phyloP scores from a whole-genome alignment of 495 filamentous ascomycete species.

The Penicillium manginii region DNA sequence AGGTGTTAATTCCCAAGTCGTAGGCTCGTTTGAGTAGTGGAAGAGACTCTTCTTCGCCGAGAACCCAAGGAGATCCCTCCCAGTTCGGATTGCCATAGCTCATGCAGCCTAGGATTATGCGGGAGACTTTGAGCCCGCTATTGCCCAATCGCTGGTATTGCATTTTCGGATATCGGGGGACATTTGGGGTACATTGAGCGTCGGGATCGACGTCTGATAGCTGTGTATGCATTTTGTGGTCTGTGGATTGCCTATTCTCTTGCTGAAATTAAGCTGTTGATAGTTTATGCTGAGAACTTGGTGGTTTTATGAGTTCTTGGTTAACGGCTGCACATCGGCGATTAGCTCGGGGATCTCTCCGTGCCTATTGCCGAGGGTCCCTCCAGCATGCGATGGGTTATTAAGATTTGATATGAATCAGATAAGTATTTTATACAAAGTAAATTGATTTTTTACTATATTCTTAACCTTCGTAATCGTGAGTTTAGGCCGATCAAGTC shows the following conservation, averaged over 20 bases:
- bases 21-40: conserved; percentile 69
- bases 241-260: not conserved
- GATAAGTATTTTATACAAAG: no score
- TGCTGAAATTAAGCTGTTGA: not conserved
- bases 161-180: conserved; percentile 11
- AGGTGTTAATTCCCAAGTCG: conserved; percentile 63
- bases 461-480: no score
- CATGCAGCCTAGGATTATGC: conserved; percentile 71
- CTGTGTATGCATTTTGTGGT: not conserved
- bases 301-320: conserved; percentile 4
- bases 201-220: not conserved
- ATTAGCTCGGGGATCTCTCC: conserved; percentile 19
- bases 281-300: not conserved
- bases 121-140: conserved; percentile 68
- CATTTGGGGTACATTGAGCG: not conserved
- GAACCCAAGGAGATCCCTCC: conserved; percentile 58
- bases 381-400: no score
- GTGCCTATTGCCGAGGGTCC: not conserved
- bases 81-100: conserved; percentile 59
- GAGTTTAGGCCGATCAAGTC: no score
- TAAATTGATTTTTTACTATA: no score
- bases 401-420: no score
- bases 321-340: conserved; percentile 1
- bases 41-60: conserved; percentile 64
- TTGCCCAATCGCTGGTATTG: conserved; percentile 53